These are phyloP conservation scores for Auriscalpium vulgare DNA, from an alignment of 768 basidiomycete species.

Conservation along the genomic window DNA sequence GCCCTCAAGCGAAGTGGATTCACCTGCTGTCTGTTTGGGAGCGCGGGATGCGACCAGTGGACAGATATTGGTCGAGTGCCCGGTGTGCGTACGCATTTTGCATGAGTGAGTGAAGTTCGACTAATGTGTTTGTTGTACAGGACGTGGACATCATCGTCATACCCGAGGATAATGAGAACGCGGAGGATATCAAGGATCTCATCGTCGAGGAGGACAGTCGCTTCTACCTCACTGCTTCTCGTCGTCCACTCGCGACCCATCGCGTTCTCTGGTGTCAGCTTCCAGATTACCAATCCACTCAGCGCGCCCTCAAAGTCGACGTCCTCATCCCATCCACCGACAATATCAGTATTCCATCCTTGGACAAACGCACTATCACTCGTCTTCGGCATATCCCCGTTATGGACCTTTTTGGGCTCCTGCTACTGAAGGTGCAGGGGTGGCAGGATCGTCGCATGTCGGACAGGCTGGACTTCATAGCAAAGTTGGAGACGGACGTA, in stretches of 20 bases:
- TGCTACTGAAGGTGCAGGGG: conserved; percentile 8
- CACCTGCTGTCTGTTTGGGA: too few species aligned
- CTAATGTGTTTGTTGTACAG: too few species aligned
- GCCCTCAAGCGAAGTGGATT: too few species aligned
- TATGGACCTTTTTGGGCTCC: conserved; percentile 2
- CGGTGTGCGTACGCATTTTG: too few species aligned
- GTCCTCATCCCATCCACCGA: not conserved
- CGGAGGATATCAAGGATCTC: not conserved
- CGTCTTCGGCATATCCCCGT: not conserved
- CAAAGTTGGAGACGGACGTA: not conserved
- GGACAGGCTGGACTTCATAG: not conserved
- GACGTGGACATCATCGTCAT: too few species aligned
- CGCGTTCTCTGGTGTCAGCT: not conserved
- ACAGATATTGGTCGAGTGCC: too few species aligned
- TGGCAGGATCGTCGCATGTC: not conserved
- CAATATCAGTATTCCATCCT: not conserved
- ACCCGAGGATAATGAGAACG: too few species aligned
- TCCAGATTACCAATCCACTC: too few species aligned
- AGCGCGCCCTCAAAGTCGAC: too few species aligned
- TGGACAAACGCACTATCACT: not conserved
- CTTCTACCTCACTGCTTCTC: not conserved
- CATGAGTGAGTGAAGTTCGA: too few species aligned
- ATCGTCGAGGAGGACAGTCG: not conserved
- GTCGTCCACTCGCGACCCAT: not conserved
- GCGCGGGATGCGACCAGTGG: too few species aligned